phyloP scores from a whole-genome alignment of 441 rosid genomes.

The Adansonia grandidieri region DNA sequence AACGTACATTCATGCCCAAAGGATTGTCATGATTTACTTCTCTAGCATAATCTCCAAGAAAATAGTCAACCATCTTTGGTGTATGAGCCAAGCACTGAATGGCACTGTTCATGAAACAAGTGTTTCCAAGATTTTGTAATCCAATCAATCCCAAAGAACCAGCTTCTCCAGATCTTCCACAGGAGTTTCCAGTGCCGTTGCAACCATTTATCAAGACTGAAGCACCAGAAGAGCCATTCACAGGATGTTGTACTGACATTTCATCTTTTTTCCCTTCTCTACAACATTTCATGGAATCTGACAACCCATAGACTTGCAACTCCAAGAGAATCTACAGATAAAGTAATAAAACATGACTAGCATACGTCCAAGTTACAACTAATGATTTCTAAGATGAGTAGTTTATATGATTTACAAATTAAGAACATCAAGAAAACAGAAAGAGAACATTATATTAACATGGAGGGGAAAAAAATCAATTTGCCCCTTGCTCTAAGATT shows the following conservation, averaged over 20 bases:
- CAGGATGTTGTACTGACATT: conserved; percentile 40
- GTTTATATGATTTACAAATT: not conserved
- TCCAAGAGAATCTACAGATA: conserved; percentile 59
- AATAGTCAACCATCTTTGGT: conserved; percentile 75
- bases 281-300: conserved; percentile 60
- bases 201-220: conserved; percentile 49
- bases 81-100: conserved; percentile 81
- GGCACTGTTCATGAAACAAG: conserved; percentile 82
- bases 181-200: conserved; percentile 46
- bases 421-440: not conserved
- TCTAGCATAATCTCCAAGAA: conserved; percentile 68
- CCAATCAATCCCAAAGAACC: conserved; percentile 76
- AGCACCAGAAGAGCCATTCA: conserved; percentile 32
- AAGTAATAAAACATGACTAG: conserved; percentile 30
- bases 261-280: conserved; percentile 71
- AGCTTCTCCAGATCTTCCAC: conserved; percentile 62
- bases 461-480: not conserved
- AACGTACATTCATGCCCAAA: conserved; percentile 72
- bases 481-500: not conserved
- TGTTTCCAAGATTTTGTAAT: conserved; percentile 81
- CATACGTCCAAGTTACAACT: conserved; percentile 18
- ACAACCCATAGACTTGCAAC: conserved; percentile 79
- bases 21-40: conserved; percentile 77
- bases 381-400: not conserved
- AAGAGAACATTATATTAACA: not conserved